These are phyloP conservation scores for Calocybe gangraenosa DNA, from an alignment of 768 basidiomycete genomes.

Conservation along the genomic window DNA sequence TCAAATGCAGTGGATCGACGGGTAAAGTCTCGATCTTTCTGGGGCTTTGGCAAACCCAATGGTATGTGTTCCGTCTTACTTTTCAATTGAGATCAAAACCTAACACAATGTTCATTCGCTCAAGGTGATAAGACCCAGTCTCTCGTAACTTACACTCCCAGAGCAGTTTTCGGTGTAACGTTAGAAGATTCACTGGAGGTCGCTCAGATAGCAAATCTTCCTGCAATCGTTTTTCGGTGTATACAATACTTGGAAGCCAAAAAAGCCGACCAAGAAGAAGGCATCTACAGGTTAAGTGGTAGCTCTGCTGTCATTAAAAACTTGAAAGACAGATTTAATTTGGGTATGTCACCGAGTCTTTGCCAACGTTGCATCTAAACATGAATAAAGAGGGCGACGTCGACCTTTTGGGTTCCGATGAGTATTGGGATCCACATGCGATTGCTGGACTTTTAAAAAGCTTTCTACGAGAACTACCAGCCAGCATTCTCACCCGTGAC, in stretches of 20 bases:
- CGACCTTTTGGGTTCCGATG: conserved; percentile 80
- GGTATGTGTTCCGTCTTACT: conserved; percentile 26
- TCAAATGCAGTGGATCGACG: conserved; percentile 59
- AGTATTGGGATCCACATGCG: conserved; percentile 97
- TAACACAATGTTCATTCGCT: conserved; percentile 13
- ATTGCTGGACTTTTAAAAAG: conserved; percentile 93
- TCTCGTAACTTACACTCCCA: conserved; percentile 38
- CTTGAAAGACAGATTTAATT: conserved; percentile 90
- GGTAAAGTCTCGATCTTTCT: conserved; percentile 89
- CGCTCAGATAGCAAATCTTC: conserved; percentile 84
- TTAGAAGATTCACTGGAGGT: conserved; percentile 86
- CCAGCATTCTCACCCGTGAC: conserved; percentile 88
- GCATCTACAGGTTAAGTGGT: conserved; percentile 93
- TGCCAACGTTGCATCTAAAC: conserved; percentile 9
- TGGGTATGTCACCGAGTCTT: conserved; percentile 47
- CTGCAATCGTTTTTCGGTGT: conserved; percentile 91
- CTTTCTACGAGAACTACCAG: conserved; percentile 90
- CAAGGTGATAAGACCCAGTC: conserved; percentile 33
- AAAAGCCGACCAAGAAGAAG: conserved; percentile 94
- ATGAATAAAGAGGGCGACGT: conserved; percentile 83
- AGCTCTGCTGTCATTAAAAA: conserved; percentile 94
- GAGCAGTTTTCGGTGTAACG: conserved; percentile 86
- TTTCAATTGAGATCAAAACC: neutral
- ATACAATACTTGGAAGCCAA: conserved; percentile 95
- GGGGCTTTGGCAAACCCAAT: conserved; percentile 78